Conservation (phyloP, 805 yeast genomes). For the Kazachstania viticola region DNA sequence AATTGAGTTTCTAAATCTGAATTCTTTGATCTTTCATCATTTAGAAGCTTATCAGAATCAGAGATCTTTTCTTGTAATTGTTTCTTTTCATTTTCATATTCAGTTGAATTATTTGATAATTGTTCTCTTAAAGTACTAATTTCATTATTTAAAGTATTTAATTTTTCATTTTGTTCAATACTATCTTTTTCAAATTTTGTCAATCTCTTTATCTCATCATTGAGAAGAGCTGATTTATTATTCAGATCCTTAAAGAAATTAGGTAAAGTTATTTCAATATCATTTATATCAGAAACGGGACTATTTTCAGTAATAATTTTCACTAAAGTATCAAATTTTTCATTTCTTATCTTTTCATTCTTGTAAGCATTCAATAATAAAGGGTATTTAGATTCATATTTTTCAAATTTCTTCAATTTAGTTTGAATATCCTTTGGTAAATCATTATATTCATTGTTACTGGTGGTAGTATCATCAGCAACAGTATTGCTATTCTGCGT, state of each 20-base stretch:
- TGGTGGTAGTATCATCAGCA: not conserved
- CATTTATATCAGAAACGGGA: constrained; percentile 66
- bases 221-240: constrained; percentile 48
- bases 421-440: constrained; percentile 47
- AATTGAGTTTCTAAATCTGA: not conserved
- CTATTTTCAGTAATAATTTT: constrained; percentile 64
- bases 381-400: constrained; percentile 89
- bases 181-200: constrained; percentile 12
- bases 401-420: constrained; percentile 62
- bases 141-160: not conserved
- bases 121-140: not conserved
- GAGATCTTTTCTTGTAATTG: not conserved
- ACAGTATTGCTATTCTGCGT: too few species aligned
- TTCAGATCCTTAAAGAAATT: constrained; percentile 57
- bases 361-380: constrained; percentile 74
- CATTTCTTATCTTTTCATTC: constrained; percentile 57
- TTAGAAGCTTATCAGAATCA: not conserved
- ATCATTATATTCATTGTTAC: constrained; percentile 20
- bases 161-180: not conserved
- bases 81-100: not conserved
- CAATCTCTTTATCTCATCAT: constrained; percentile 50
- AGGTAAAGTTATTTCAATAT: constrained; percentile 55
- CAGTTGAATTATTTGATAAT: too few species aligned
- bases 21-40: not conserved
- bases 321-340: constrained; percentile 52